Percentiles rank a stretch among this genome's conserved stretches.
Evolutionary conservation across 148 eudicot genomes (phyloP).

Genomic region (Silene latifolia): DNA sequence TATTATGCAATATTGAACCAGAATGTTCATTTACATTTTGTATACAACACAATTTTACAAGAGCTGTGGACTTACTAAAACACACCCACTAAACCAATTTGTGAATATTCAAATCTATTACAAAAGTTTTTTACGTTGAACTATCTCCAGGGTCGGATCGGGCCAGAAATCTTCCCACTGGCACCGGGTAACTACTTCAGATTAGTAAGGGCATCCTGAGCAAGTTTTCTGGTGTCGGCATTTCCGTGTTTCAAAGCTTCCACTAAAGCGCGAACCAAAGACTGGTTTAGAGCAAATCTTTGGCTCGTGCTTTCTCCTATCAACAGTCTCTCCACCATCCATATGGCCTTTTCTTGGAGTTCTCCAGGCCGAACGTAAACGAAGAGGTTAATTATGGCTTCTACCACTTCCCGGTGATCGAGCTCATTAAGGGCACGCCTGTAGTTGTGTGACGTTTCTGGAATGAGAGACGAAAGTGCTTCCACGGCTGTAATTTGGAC

Average conservation of each 20-base stretch:
- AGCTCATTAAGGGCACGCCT: constrained; percentile 49
- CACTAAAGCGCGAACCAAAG: constrained; percentile 54
- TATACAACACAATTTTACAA: constrained; percentile 19
- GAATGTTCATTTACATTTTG: constrained; percentile 19
- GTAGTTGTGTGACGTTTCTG: constrained; percentile 27
- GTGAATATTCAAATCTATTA: constrained; percentile 12
- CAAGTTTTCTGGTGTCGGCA: constrained; percentile 41
- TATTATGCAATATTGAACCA: background rate
- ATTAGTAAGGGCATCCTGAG: constrained; percentile 63
- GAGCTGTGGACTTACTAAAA: constrained; percentile 20
- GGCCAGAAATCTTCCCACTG: constrained; percentile 46
- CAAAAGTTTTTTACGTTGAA: too few relatives aligned
- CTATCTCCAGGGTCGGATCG: constrained; percentile 37
- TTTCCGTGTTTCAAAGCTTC: constrained; percentile 63
- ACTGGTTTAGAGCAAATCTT: constrained; percentile 37
- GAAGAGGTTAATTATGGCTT: constrained; percentile 44
- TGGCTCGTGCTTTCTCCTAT: constrained; percentile 46
- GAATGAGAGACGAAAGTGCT: constrained; percentile 56
- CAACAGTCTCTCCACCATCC: constrained; percentile 53
- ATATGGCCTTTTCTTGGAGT: constrained; percentile 56
- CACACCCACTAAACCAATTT: constrained; percentile 21
- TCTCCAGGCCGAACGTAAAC: constrained; percentile 50
- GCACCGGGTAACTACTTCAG: constrained; percentile 56
- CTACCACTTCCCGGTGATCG: constrained; percentile 42
- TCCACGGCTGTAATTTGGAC: constrained; percentile 52